phyloP scores from a whole-genome alignment of 345 rosid genomes.

The Populus ilicifolia region DNA sequence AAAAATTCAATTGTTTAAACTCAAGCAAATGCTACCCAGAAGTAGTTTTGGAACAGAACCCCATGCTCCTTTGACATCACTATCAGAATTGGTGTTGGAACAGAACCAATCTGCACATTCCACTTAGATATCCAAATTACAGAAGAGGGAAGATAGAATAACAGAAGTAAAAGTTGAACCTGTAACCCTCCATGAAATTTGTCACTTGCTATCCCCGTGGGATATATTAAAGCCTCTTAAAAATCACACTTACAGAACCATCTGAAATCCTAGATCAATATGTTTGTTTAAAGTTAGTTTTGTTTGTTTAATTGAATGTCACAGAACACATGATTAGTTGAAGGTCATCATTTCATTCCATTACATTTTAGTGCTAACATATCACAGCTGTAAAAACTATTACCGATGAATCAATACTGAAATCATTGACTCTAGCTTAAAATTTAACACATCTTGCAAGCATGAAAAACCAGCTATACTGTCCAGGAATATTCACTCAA shows the following conservation, averaged over 20 bases:
- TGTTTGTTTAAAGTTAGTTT: background rate
- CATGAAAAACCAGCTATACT: background rate
- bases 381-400: background rate
- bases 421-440: background rate
- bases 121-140: background rate
- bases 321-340: background rate
- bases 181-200: background rate
- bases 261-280: background rate
- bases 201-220: background rate
- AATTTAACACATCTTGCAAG: background rate
- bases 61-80: too few relatives aligned
- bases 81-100: background rate
- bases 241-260: background rate
- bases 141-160: background rate
- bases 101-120: background rate
- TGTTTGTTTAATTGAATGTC: background rate
- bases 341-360: too few relatives aligned
- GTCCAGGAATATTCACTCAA: background rate
- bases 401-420: background rate
- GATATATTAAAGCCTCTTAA: background rate
- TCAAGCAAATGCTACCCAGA: too few relatives aligned
- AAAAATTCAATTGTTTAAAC: too few relatives aligned
- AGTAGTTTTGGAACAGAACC: too few relatives aligned
- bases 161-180: background rate
- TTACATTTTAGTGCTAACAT: background rate